Base-by-base conservation (phyloP, 768 basidiomycete species). In the Jaapia argillacea region DNA sequence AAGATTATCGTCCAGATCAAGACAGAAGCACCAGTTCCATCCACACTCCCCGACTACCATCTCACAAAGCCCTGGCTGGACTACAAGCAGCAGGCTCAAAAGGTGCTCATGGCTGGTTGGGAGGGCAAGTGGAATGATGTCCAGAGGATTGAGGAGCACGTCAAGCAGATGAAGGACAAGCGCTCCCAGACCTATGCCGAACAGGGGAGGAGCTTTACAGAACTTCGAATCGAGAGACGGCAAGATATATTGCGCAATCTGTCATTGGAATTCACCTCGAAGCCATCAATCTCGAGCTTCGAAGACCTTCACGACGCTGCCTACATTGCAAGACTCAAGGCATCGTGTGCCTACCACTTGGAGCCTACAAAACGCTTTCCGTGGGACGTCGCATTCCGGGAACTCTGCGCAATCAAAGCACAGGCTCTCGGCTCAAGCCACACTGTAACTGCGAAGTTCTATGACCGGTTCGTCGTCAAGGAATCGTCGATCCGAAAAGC, bases 311-410 rank as follows among this genome's bases (percentile, higher is more conserved):
- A 56, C 33, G 58, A 63, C 26, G 54, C 52, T 4, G 56, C 49
- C 3, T 49, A 58, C 14, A 55, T 68, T 2, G 53, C 56, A 6
- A 56, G 62, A 2, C 45, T 77, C 39, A 68, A 67, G 48, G 76
- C 75, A 6, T 75, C 74, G 20, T 75, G 66, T 43, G 75, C 74
- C 0, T 77, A 79, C 51, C 26, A 59, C 1, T 58, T 64, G 42
- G 70, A 70, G 47, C 49, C 51, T 36, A 43, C 54, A 39, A 12
- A 21, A 12, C 10, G 37, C 10, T 76, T 77, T 51, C 72, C 77
- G 0, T 79, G 67, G 63, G 65, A 77, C 52, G 66, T 80, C 24
- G 72, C 76, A 1, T 69, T 74, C 59, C 61, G 75, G 4, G 68
- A 71, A 42, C 60, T 81, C 13, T 64, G 74, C 41, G 50, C 51